Base-by-base conservation (phyloP, 2,329 filamentous ascomycete genomes). In the Neonectria ditissima region DNA sequence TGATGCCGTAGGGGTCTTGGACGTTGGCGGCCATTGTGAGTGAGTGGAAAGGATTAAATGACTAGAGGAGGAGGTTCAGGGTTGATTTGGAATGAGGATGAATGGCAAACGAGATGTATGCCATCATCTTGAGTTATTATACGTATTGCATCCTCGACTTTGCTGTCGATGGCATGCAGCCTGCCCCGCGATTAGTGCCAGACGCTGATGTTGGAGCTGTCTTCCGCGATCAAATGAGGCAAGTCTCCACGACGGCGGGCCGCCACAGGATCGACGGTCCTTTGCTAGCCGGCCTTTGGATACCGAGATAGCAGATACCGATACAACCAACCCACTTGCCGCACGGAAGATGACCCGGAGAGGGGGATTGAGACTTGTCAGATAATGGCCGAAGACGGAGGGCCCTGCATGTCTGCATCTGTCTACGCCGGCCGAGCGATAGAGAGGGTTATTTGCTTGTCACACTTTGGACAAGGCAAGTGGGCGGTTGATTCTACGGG, bases 1-100 rank as follows among this genome's bases (percentile, higher is more conserved):
- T 76, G 62, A 85, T 82, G 65, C 82, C 83, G 43, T 69, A 71
- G 50, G 78, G 71, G 55, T 71, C 73, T 58, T 69, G 47, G 34
- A 60, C 47, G 51, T 59, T 59, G 30, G 67, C 57, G 1, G 70
- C 55, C 71, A 73, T 73, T 62, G 22, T 70, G 28, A 47, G 30
- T 41, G n/a, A n/a, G n/a, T n/a, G n/a, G n/a, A n/a, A n/a, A n/a
- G n/a, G n/a, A n/a, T n/a, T n/a, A n/a, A n/a, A n/a, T n/a, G n/a
- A n/a, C n/a, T n/a, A n/a, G n/a, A n/a, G n/a, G n/a, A n/a, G n/a
- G n/a, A n/a, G n/a, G n/a, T n/a, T n/a, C n/a, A n/a, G n/a, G n/a
- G n/a, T n/a, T n/a, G 13, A 7, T 16, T 6, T n/a, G 28, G 41
- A 26, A 41, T 56, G 24, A 48, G 34, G 14, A 28, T 51, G 51